These are phyloP conservation scores for Bipolaris cookei DNA, from an alignment of 2,329 filamentous ascomycete species.

Conservation along the genomic window DNA sequence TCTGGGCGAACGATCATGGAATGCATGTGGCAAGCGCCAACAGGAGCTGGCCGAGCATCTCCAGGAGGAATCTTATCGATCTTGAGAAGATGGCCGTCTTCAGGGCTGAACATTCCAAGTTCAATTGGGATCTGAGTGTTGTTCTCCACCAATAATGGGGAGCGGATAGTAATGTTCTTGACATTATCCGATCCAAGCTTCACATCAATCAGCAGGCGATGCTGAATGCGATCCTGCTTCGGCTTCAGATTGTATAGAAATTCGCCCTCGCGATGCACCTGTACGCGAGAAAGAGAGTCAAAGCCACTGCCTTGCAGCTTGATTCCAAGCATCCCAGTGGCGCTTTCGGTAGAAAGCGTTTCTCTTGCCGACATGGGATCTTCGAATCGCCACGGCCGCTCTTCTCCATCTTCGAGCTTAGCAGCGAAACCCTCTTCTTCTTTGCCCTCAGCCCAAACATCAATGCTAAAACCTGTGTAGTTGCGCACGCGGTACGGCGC, in stretches of 20 bases:
- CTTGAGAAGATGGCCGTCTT: constrained; percentile 89
- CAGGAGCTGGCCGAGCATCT: constrained; percentile 85
- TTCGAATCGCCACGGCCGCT: constrained; percentile 95
- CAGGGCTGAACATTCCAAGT: constrained; percentile 84
- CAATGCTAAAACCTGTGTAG: constrained; percentile 90
- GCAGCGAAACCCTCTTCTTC: constrained; percentile 74
- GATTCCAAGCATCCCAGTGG: constrained; percentile 78
- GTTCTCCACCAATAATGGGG: constrained; percentile 90
- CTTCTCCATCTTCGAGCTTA: constrained; percentile 84
- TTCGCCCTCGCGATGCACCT: constrained; percentile 93
- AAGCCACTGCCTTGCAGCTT: constrained; percentile 93
- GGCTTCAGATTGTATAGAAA: constrained; percentile 87
- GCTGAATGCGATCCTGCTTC: constrained; percentile 81
- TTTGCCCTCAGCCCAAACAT: constrained; percentile 75
- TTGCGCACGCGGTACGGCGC: constrained; percentile 94
- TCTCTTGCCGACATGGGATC: constrained; percentile 97
- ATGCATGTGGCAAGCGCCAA: constrained; percentile 90
- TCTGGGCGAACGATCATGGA: constrained; percentile 87
- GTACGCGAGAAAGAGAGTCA: constrained; percentile 84
- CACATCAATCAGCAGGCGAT: constrained; percentile 90
- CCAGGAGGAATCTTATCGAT: constrained; percentile 97
- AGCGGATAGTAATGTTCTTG: constrained; percentile 96
- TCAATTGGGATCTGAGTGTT: constrained; percentile 96
- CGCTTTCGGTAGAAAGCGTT: constrained; percentile 83
- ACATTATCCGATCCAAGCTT: constrained; percentile 92